Percentiles rank a stretch among this genome's conserved stretches.
These are phyloP conservation scores for Lathyrus oleraceus DNA, from an alignment of 306 rosid genomes.

Conservation along the genomic window DNA sequence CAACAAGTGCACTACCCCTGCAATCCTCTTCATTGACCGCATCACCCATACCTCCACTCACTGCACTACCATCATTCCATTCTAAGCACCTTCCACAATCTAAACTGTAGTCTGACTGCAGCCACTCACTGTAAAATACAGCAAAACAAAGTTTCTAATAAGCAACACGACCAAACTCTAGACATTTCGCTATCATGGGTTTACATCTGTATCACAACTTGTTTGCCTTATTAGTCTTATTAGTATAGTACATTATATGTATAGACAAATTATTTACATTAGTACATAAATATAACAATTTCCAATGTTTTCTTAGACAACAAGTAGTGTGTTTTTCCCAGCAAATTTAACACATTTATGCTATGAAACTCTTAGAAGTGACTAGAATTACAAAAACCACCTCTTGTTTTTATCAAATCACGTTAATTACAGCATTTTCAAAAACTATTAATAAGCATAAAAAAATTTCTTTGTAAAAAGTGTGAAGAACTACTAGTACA, in stretches of 20 bases:
- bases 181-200: neutral
- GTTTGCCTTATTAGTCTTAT: no score
- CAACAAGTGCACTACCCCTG: conserved; percentile 42
- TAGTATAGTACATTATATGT: no score
- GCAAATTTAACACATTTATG: conserved; percentile 2
- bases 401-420: neutral
- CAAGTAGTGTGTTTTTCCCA: neutral
- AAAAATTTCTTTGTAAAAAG: neutral
- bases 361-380: neutral
- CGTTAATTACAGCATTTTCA: conserved; percentile 10
- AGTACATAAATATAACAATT: no score
- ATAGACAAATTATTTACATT: no score
- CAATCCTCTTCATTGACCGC: conserved; percentile 55
- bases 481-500: neutral
- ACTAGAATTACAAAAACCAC: conserved; percentile 23
- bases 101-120: conserved; percentile 26
- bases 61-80: conserved; percentile 37
- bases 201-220: no score
- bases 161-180: conserved; percentile 18
- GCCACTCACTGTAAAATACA: conserved; percentile 33
- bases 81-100: conserved; percentile 36
- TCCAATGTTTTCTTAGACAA: conserved; percentile 15
- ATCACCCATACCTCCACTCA: conserved; percentile 53
- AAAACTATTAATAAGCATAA: conserved; percentile 7
- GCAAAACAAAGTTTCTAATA: conserved; percentile 10